Conservation (phyloP, 768 basidiomycete genomes). For the Leccinum variicolor region DNA sequence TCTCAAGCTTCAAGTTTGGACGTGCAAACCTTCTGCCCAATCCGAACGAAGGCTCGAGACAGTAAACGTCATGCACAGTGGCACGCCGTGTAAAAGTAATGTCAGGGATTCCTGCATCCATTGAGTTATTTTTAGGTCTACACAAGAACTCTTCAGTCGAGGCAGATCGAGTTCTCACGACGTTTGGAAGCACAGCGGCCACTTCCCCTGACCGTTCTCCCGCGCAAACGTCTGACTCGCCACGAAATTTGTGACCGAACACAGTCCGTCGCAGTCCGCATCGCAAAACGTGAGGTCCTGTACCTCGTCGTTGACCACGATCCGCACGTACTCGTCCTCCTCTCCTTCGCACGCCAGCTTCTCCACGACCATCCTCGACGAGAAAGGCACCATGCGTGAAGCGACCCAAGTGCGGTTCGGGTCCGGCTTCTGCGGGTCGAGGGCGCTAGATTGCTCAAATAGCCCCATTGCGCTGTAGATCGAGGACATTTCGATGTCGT, state of each 20-base stretch:
- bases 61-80: neutral
- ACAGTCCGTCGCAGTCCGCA: neutral
- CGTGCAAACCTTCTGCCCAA: no score
- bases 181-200: neutral
- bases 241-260: neutral
- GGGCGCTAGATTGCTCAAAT: constrained; percentile 36
- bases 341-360: constrained; percentile 43
- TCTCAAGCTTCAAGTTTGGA: neutral
- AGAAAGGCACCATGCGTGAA: constrained; percentile 66
- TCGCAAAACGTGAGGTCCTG: neutral
- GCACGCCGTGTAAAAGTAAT: neutral
- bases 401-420: constrained; percentile 47
- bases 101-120: neutral
- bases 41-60: neutral
- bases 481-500: constrained; percentile 80
- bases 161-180: neutral
- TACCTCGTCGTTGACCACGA: neutral
- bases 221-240: neutral
- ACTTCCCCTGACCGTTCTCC: neutral
- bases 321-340: constrained; percentile 43
- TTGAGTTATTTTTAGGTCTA: neutral
- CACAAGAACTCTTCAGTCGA: neutral
- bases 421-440: constrained; percentile 12
- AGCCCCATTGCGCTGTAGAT: constrained; percentile 61
- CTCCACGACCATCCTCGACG: constrained; percentile 64